These are phyloP conservation scores for Lipomyces lipofer DNA, from an alignment of 805 yeast species.

Conservation along the genomic window DNA sequence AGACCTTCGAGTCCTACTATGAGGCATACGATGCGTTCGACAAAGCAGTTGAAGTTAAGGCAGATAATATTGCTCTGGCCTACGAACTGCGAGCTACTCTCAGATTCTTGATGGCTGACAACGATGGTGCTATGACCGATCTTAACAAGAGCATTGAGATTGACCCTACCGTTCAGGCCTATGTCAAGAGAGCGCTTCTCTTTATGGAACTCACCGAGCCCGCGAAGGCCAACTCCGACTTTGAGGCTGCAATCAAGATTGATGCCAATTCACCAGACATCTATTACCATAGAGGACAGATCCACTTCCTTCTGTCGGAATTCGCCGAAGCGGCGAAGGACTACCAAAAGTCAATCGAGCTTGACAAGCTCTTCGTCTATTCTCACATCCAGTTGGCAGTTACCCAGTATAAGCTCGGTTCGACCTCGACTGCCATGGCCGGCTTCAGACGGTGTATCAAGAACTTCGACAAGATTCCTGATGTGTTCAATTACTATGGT, in stretches of 20 bases:
- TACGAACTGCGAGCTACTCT: slow-evolving; percentile 82
- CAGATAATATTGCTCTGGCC: slow-evolving; percentile 60
- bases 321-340: slow-evolving; percentile 68
- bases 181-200: slow-evolving; percentile 77
- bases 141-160: slow-evolving; percentile 65
- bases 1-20: slow-evolving; percentile 60
- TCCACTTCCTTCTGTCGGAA: slow-evolving; percentile 77
- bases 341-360: slow-evolving; percentile 72
- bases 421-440: slow-evolving; percentile 25
- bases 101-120: slow-evolving; percentile 75
- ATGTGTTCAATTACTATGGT: slow-evolving; percentile 92
- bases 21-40: slow-evolving; percentile 54
- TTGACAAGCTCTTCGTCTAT: slow-evolving; percentile 74
- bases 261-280: slow-evolving; percentile 76
- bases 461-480: slow-evolving; percentile 83
- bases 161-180: slow-evolving; percentile 71
- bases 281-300: slow-evolving; percentile 93
- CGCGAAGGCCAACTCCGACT: slow-evolving; percentile 61
- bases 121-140: slow-evolving; percentile 60
- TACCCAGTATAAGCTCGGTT: slow-evolving; percentile 63
- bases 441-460: slow-evolving; percentile 42
- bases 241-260: slow-evolving; percentile 66
- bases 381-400: slow-evolving; percentile 93
- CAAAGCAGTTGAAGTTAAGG: slow-evolving; percentile 35
- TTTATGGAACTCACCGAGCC: slow-evolving; percentile 75